Evolutionary conservation across 2,329 filamentous ascomycete species (phyloP).

Genomic region (Aphanoascus verrucosus): DNA sequence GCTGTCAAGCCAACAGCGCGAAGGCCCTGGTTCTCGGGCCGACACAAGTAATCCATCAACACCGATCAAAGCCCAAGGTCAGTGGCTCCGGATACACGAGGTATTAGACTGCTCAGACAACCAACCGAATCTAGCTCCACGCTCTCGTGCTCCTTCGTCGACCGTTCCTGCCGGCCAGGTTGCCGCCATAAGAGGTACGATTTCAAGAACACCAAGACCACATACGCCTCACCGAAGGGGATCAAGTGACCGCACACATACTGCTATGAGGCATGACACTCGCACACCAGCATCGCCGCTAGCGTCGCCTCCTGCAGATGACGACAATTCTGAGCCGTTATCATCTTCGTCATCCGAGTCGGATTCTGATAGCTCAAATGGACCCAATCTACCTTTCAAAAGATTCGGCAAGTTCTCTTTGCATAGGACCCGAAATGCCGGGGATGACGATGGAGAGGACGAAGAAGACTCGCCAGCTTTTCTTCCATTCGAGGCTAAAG

Average conservation of each 20-base stretch:
- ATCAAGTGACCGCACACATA: conserved; percentile 13
- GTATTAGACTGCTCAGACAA: not conserved
- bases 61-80: conserved; percentile 16
- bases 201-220: not conserved
- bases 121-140: not conserved
- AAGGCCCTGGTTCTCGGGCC: conserved; percentile 18
- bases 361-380: conserved; percentile 25
- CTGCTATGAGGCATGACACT: not conserved
- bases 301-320: conserved; percentile 26
- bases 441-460: conserved; percentile 33
- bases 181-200: not conserved
- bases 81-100: not conserved
- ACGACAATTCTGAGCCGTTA: conserved; percentile 22
- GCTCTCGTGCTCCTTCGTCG: not conserved
- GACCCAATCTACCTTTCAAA: conserved; percentile 25
- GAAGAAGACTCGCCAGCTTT: conserved; percentile 40
- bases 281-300: conserved; percentile 16
- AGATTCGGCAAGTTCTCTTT: conserved; percentile 32
- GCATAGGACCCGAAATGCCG: conserved; percentile 23
- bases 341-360: conserved; percentile 22
- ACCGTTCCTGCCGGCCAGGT: not conserved
- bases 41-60: conserved; percentile 20
- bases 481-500: conserved; percentile 26
- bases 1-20: conserved; percentile 29
- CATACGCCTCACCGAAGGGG: not conserved